Conservation (phyloP, 805 yeast species). For the Pachysolen tannophilus region DNA sequence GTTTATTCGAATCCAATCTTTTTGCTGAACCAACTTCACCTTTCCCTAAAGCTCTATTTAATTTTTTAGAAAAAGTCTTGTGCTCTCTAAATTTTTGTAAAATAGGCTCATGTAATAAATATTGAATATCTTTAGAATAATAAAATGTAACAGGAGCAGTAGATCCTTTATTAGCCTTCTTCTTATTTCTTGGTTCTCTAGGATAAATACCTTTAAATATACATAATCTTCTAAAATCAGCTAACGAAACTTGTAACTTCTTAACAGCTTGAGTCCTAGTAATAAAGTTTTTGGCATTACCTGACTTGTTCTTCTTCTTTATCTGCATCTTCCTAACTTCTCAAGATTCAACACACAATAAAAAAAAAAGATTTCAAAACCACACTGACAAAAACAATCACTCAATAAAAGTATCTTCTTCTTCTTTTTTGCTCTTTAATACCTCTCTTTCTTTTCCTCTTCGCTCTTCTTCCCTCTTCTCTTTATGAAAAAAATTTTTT, state of each 20-base stretch:
- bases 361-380: too few relatives aligned
- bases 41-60: conserved; percentile 82
- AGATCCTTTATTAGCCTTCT: conserved; percentile 97
- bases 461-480: too few relatives aligned
- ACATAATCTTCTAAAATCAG: conserved; percentile 95
- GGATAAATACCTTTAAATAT: conserved; percentile 98
- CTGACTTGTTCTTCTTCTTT: conserved; percentile 76
- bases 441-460: too few relatives aligned
- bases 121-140: conserved; percentile 89
- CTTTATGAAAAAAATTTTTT: background rate
- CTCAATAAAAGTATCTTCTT: too few relatives aligned
- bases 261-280: conserved; percentile 93
- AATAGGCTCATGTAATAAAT: conserved; percentile 91
- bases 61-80: conserved; percentile 86
- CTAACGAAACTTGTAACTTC: conserved; percentile 85
- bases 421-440: too few relatives aligned
- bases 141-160: conserved; percentile 94
- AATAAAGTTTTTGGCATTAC: conserved; percentile 87
- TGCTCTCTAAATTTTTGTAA: conserved; percentile 89
- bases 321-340: conserved; percentile 37
- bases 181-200: conserved; percentile 90
- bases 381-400: too few relatives aligned
- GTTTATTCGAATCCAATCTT: conserved; percentile 71
- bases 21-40: conserved; percentile 90
- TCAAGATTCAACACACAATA: too few relatives aligned